phyloP scores from a whole-genome alignment of 2,329 filamentous ascomycete species.

The Verticillium nubilum region DNA sequence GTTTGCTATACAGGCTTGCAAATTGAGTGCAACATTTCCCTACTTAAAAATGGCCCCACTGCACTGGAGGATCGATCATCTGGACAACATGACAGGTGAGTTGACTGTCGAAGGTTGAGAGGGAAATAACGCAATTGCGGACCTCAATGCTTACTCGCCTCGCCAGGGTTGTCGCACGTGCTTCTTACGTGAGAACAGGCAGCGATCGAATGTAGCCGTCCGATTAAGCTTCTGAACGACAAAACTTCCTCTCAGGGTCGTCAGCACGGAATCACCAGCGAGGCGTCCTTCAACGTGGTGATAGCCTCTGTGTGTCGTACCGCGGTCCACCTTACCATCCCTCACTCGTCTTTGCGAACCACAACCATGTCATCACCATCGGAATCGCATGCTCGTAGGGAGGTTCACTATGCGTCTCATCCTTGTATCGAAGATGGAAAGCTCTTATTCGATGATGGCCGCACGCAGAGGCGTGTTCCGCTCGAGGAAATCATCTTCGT shows the following conservation, averaged over 20 bases:
- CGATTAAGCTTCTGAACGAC: neutral
- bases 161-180: neutral
- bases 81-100: neutral
- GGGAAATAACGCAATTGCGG: neutral
- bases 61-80: no score
- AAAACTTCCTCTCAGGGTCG: neutral
- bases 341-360: no score
- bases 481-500: slow-evolving; percentile 20
- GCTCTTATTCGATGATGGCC: slow-evolving; percentile 5
- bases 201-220: neutral
- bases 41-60: no score
- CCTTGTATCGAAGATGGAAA: slow-evolving; percentile 2
- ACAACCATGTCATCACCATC: no score
- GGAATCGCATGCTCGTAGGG: no score
- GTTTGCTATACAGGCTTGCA: no score
- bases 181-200: neutral
- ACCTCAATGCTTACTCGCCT: neutral
- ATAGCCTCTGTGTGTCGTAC: neutral
- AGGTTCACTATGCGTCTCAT: no score
- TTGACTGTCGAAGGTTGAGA: neutral
- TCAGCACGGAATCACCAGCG: no score
- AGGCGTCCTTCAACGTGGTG: neutral
- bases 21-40: no score
- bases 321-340: no score
- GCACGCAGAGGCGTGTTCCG: slow-evolving; percentile 3